Percentiles rank a stretch among this genome's conserved stretches.
Conservation (phyloP, 768 basidiomycete species). For the Collybia mongolica region DNA sequence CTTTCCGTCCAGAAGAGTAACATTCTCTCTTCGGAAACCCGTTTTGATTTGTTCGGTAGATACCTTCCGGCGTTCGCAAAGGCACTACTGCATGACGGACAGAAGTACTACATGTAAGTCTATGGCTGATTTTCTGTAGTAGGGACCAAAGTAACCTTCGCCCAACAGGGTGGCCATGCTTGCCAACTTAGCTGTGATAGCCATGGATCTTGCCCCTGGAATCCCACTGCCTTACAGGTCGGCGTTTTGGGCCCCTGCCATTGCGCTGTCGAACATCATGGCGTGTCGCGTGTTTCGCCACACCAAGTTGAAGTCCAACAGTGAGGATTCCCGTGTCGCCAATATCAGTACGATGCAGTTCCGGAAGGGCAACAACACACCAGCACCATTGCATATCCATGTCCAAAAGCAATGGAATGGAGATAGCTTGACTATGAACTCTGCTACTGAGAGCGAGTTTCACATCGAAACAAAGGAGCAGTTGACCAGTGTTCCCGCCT, state of each 20-base stretch:
- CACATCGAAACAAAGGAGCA: no score
- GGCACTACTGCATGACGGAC: neutral
- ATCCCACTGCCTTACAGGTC: neutral
- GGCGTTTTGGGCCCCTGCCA: neutral
- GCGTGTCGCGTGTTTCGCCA: neutral
- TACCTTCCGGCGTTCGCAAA: neutral
- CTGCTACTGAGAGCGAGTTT: no score
- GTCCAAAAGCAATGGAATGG: no score
- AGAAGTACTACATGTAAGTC: slow-evolving; percentile 9
- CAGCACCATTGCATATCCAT: neutral
- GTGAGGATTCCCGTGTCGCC: neutral
- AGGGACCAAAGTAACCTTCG: neutral
- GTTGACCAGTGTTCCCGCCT: no score
- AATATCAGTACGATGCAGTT: neutral
- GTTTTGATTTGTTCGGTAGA: neutral
- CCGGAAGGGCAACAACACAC: no score
- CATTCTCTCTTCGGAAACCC: neutral
- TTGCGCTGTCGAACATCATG: neutral
- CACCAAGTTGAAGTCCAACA: neutral
- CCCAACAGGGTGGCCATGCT: neutral
- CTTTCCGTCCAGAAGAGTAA: neutral
- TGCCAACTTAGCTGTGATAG: neutral
- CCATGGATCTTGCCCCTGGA: neutral
- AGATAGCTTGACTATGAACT: no score
- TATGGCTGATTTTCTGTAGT: neutral